Conservation (phyloP, 73 alveolate species). For the Uronychia setigera region DNA sequence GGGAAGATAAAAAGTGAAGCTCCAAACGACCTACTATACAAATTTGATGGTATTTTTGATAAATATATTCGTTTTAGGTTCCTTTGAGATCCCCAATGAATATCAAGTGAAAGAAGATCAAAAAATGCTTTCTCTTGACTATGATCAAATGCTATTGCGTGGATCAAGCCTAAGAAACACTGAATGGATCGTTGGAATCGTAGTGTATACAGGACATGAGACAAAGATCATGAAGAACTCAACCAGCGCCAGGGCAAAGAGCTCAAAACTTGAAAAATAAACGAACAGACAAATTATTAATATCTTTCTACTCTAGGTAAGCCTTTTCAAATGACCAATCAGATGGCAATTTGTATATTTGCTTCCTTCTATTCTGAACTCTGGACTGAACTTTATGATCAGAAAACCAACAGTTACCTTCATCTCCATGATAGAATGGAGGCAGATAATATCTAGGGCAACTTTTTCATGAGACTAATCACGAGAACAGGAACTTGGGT, state of each 20-base stretch:
- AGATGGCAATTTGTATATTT: conserved; percentile 78
- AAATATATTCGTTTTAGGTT: neutral
- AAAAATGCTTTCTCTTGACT: conserved; percentile 20
- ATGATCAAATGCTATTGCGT: conserved; percentile 78
- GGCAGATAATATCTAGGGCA: conserved; percentile 11
- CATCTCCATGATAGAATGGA: conserved; percentile 26
- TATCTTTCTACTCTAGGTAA: neutral
- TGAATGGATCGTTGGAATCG: conserved; percentile 86
- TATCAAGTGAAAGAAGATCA: conserved; percentile 28
- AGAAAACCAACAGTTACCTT: conserved; percentile 47
- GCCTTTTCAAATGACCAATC: conserved; percentile 11
- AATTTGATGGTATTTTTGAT: conserved; percentile 12
- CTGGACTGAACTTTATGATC: conserved; percentile 58
- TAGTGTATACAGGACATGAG: conserved; percentile 91
- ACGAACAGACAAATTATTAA: conserved; percentile 55
- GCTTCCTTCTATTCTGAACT: conserved; percentile 67
- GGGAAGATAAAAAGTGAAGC: conserved; percentile 5
- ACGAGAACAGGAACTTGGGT: conserved; percentile 64
- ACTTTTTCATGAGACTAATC: conserved; percentile 42
- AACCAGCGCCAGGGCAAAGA: conserved; percentile 63
- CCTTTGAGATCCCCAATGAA: neutral
- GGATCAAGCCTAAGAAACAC: conserved; percentile 92
- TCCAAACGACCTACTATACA: conserved; percentile 29
- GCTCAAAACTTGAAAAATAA: conserved; percentile 65
- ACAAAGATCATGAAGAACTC: conserved; percentile 91